Evolutionary conservation across 306 rosid species (phyloP).

Genomic region (Inga oerstediana): DNA sequence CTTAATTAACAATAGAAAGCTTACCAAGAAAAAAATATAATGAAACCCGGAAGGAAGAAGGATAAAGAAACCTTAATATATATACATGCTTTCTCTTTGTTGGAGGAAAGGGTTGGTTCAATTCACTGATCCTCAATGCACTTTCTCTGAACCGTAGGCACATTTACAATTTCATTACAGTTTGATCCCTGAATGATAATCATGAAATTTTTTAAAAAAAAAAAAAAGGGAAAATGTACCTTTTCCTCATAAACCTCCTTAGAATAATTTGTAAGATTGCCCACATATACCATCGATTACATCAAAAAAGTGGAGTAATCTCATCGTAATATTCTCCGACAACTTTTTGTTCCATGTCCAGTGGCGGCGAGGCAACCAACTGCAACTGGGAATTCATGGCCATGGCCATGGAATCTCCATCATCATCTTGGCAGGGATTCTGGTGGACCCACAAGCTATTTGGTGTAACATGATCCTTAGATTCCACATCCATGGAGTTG

Average conservation of each 20-base stretch:
- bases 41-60: conserved; percentile 21
- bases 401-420: conserved; percentile 38
- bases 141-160: conserved; percentile 65
- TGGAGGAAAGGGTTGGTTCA: conserved; percentile 10
- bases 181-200: neutral
- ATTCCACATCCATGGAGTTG: conserved; percentile 46
- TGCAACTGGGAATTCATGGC: conserved; percentile 37
- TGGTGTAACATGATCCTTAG: conserved; percentile 39
- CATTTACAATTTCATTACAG: neutral
- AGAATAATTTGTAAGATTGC: conserved; percentile 65
- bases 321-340: conserved; percentile 60
- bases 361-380: conserved; percentile 43
- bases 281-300: conserved; percentile 62
- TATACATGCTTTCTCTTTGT: conserved; percentile 18
- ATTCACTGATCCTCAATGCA: conserved; percentile 57
- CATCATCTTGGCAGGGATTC: conserved; percentile 30
- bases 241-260: conserved; percentile 75
- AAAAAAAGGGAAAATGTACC: conserved; percentile 37
- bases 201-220: neutral
- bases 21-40: conserved; percentile 22
- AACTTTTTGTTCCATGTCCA: conserved; percentile 46
- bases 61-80: conserved; percentile 26
- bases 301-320: conserved; percentile 59
- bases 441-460: conserved; percentile 59
- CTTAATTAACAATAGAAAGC: conserved; percentile 12